Evolutionary conservation across 2,329 filamentous ascomycete species (phyloP), one percentile per base, ranked within the genome.

Genomic region (Hymenoscyphus repandus): DNA sequence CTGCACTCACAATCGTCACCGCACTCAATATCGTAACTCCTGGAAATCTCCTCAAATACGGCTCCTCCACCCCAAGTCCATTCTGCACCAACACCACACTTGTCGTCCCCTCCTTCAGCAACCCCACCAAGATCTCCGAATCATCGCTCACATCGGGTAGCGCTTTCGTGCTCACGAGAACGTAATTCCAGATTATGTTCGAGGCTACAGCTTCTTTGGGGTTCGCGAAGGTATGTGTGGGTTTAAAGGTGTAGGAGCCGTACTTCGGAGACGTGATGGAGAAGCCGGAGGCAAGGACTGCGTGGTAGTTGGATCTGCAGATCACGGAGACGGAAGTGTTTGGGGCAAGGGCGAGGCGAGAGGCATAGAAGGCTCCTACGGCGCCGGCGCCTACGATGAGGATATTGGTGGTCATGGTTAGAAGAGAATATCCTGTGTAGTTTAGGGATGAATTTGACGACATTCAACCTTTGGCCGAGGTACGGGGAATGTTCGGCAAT

Each of bases 281-380:
- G 62, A 90, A 85, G 42, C 86, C 86, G 20, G 75, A 69, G 9
- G 71, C 67, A 47, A 76, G 74, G 41, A 90, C 82, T 32, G 77
- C 78, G 20, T 72, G 68, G 72, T 86, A 89, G 70, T 90, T 90
- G 37, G 85, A 88, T 44, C 86, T 79, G 56, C 85, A 88, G 48
- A 88, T 81, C 40, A 88, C 79, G 5, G 85, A 88, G 45, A 86
- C 80, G 51, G 77, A 71, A 37, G 83, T 71, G 49, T 48, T 45
- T 39, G 58, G 45, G 69, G 79, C 78, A 58, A 79, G 72, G 58
- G 86, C 82, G 13, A 88, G 74, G 18, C 85, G 74, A 6, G 83
- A 86, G 42, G 82, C 84, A 61, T 87, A 88, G 70, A 88, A 88
- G 49, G 82, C 85, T 49, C 85, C 85, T 38, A 88, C 82, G 54